Evolutionary conservation across 164 flowering plant species (phyloP), one percentile per base, ranked within the genome.

Genomic region (Cinnamomum chago): DNA sequence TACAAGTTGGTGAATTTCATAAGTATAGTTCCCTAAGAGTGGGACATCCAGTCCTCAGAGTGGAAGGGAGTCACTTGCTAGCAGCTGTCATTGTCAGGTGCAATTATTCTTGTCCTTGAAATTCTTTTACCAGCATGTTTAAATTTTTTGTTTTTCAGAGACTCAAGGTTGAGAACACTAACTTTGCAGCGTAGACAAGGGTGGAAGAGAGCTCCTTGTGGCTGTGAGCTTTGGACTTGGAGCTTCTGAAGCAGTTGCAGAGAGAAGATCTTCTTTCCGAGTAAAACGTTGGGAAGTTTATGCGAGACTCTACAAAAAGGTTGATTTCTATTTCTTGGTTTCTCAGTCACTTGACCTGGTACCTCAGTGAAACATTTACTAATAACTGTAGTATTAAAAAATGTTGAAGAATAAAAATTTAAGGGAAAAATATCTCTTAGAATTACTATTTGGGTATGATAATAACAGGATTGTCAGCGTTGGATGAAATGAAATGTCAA

Each of bases 211-310:
- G 76, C 80, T 95, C 72, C 95, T 95, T 40, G 97, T 95, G 78
- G 98, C 98, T 80, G 97, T 92, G 67, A 91, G 95, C 83, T 94
- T 92, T 84, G 94, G 87, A 66, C 84, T 89, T 40, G 88, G 86
- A 75, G 92, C 93, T 74, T 91, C 97, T 84, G 97, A 92, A 87
- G 96, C 95, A 73, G 93, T 95, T n/a, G 95, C 92, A 58, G 90
- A 92, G 50, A 83, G 97, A 88, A 91, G 93, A 81, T 89, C 93
- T 67, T 81, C 90, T 73, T 84, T 76, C 79, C 94, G 88, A 78
- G 76, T 81, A 40, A 88, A 88, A 80, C 76, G 92, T 68, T 95
- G 97, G 98, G 98, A 92, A 85, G 92, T 90, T 67, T 91, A 92
- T 86, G 98, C 97, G 50, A 86, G 80, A 66, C 83, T 94, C 76